Evolutionary conservation across 352 stramenopile species (phyloP).

Genomic region (Phytophthora idaei): DNA sequence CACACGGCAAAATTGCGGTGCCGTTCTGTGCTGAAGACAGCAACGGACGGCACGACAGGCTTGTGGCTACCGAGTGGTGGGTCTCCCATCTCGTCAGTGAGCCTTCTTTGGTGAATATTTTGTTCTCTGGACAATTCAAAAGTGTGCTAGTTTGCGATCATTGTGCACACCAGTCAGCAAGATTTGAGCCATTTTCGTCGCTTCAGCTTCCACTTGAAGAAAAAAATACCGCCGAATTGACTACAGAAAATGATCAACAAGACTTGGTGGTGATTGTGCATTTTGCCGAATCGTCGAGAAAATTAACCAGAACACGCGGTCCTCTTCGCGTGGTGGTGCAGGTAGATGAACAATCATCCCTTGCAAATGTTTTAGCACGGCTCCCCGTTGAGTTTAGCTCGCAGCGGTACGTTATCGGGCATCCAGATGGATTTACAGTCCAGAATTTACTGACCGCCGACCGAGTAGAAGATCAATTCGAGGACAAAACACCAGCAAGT

Average conservation of each 20-base stretch:
- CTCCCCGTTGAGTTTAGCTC: neutral
- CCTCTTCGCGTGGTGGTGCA: slow-evolving; percentile 12
- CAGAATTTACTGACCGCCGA: slow-evolving; percentile 17
- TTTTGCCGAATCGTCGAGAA: slow-evolving; percentile 29
- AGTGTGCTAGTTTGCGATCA: slow-evolving; percentile 29
- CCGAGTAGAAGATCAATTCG: neutral
- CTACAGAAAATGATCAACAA: slow-evolving; percentile 1
- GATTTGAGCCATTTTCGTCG: slow-evolving; percentile 91
- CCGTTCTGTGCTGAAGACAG: slow-evolving; percentile 81
- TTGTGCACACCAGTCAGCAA: slow-evolving; percentile 35
- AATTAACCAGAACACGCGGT: neutral
- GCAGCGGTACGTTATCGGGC: slow-evolving; percentile 11
- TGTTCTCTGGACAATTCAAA: slow-evolving; percentile 93
- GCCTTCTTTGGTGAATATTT: slow-evolving; percentile 92
- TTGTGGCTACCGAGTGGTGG: slow-evolving; percentile 82
- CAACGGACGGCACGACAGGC: slow-evolving; percentile 91
- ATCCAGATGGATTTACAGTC: slow-evolving; percentile 39
- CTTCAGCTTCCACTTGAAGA: slow-evolving; percentile 60
- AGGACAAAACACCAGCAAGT: slow-evolving; percentile 13
- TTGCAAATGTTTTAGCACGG: slow-evolving; percentile 12
- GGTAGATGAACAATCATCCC: slow-evolving; percentile 2
- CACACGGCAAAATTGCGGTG: neutral
- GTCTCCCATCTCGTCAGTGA: slow-evolving; percentile 94
- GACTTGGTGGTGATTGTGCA: slow-evolving; percentile 51
- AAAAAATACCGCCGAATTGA: neutral